These are phyloP conservation scores for Pseudognaphalium luteoalbum DNA, from an alignment of 129 eudicot species.

Conservation along the genomic window DNA sequence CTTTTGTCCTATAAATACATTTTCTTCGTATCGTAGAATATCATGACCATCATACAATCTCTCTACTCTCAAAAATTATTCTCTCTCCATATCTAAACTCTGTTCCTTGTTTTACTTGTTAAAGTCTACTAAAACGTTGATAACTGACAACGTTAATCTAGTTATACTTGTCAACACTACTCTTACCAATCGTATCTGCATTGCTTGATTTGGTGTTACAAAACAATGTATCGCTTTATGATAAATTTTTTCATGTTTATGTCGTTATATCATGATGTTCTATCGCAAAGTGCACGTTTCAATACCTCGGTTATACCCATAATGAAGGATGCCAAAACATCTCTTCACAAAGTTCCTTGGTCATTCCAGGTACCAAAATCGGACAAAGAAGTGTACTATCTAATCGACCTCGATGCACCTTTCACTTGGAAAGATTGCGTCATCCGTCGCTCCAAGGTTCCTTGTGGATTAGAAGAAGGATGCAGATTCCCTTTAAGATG, in stretches of 20 bases:
- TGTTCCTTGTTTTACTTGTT: too few relatives aligned
- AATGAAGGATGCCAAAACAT: slow-evolving; percentile 22
- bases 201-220: too few relatives aligned
- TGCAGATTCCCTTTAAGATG: slow-evolving; percentile 27
- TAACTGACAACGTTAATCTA: too few relatives aligned
- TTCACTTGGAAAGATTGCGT: slow-evolving; percentile 40
- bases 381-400: slow-evolving; percentile 5
- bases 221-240: not conserved
- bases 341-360: slow-evolving; percentile 24
- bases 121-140: too few relatives aligned
- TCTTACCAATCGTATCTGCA: too few relatives aligned
- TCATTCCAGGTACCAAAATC: not conserved
- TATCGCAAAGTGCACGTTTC: slow-evolving; percentile 8
- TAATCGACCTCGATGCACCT: slow-evolving; percentile 47
- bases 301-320: slow-evolving; percentile 42
- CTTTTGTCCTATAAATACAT: too few relatives aligned
- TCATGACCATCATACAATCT: too few relatives aligned
- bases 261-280: slow-evolving; percentile 3
- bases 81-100: too few relatives aligned
- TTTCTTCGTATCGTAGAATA: too few relatives aligned
- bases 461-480: slow-evolving; percentile 16
- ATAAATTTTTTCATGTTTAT: not conserved
- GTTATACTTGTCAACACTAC: too few relatives aligned
- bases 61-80: too few relatives aligned
- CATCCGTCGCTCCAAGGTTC: not conserved